These are phyloP conservation scores for Pelargonium nanum DNA, from an alignment of 345 rosid genomes.

Conservation along the genomic window DNA sequence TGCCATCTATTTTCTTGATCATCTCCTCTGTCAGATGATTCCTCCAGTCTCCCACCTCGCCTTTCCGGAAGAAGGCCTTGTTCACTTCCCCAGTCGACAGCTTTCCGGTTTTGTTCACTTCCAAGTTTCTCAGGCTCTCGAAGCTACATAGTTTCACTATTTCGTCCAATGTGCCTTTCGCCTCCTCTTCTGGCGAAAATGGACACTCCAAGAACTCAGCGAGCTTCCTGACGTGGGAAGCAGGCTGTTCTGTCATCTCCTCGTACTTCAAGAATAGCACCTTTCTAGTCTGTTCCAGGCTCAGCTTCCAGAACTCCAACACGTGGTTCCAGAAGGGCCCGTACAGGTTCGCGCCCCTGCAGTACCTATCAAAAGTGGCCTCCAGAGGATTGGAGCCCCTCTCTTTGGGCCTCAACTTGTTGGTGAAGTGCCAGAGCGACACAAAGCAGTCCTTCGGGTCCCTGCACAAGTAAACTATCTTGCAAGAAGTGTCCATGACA, in stretches of 20 bases:
- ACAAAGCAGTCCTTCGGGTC: conserved; percentile 1
- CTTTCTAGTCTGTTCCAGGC: background rate
- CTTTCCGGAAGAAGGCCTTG: conserved; percentile 4
- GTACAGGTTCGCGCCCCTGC: background rate
- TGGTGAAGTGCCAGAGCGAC: conserved; percentile 5
- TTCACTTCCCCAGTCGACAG: background rate
- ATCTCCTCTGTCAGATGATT: background rate
- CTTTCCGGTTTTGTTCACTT: conserved; percentile 5
- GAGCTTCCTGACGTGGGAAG: background rate
- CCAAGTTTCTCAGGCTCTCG: conserved; percentile 6
- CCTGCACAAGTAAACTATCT: conserved; percentile 1
- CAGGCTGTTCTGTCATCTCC: background rate
- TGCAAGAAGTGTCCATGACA: background rate
- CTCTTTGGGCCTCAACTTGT: background rate
- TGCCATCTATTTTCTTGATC: background rate
- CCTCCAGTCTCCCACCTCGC: conserved; percentile 5
- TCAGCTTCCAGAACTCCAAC: background rate
- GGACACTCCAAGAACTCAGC: conserved; percentile 3
- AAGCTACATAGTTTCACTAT: conserved; percentile 2
- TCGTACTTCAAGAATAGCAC: conserved; percentile 4
- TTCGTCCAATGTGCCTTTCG: background rate
- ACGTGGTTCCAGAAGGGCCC: background rate
- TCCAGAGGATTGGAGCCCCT: background rate
- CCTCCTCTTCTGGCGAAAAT: background rate
- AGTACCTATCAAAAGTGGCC: background rate